Base-by-base conservation (phyloP, 345 rosid species). In the Draba incana region DNA sequence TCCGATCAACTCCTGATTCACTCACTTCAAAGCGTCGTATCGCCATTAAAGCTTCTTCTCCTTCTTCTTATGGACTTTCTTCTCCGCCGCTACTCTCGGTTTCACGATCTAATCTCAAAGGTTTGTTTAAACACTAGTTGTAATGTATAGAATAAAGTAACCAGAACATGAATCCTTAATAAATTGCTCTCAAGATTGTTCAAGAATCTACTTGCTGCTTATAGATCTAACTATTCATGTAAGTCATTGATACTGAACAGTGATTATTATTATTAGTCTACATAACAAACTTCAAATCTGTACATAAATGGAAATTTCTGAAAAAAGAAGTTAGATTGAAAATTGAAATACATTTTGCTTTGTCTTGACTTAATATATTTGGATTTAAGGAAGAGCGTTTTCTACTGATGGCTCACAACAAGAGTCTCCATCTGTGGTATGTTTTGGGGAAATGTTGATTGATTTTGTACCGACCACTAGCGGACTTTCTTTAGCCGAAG, bases 361-460 rank as follows among this genome's bases (percentile, higher is more conserved):
- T n/a, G n/a, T n/a, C n/a, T n/a, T n/a, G n/a, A n/a, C n/a, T n/a
- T n/a, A n/a, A n/a, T n/a, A n/a, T n/a, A n/a, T n/a, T n/a, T n/a
- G n/a, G 46, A 20, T 41, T 20, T 5, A 61, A 87, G 97, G 83
- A 46, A 88, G 85, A 79, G 95, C 84, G 24, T 41, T 83, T 43
- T 10, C 83, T 5, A 74, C 77, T 68, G 81, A 79, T 80, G 85
- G 78, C 27, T 75, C 70, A 37, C 12, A 77, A 44, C 87, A 78
- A 75, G 92, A 87, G 11, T 71, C 85, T 44, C 77, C 96, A 3
- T 79, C 74, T 3, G 90, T 94, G 73, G 92, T 91, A 39, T 94
- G 97, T 78, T 94, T 94, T 59, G 97, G 99, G 31, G 99, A 91
- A 80, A 87, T 94, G 96, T 74, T 91, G 54, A 91, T 94, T 54